Conservation (phyloP, 139 green algal species). For the Chlorella sp. region DNA sequence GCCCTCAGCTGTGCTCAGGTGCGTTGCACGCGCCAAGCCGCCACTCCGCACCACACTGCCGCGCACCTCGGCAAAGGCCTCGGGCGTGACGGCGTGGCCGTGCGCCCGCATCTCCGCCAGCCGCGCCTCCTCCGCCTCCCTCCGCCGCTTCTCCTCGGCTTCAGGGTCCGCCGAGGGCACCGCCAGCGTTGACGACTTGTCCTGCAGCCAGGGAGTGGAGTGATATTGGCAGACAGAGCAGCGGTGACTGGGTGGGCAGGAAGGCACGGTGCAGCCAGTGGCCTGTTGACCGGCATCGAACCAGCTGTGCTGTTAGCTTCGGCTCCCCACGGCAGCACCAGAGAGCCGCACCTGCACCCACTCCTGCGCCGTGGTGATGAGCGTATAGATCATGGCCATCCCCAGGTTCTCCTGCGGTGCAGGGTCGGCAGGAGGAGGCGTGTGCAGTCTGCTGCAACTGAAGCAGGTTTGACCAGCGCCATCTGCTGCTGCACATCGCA, state of each 20-base stretch:
- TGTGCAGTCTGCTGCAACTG: too few species aligned
- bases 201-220: background rate
- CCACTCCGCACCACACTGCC: constrained; percentile 39
- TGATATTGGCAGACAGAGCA: background rate
- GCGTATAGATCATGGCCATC: constrained; percentile 58
- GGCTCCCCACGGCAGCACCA: background rate
- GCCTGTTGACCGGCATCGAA: too few species aligned
- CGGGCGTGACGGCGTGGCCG: constrained; percentile 77
- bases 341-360: constrained; percentile 51
- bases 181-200: constrained; percentile 16
- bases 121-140: constrained; percentile 72
- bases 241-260: too few species aligned
- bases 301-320: background rate
- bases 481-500: too few species aligned
- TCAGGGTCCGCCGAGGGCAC: constrained; percentile 49
- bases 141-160: constrained; percentile 47
- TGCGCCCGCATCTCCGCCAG: constrained; percentile 66
- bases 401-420: constrained; percentile 52
- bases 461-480: too few species aligned
- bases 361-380: constrained; percentile 68
- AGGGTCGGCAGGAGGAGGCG: too few species aligned
- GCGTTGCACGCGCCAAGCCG: too few species aligned
- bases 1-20: too few species aligned
- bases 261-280: too few species aligned
- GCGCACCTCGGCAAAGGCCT: constrained; percentile 78